These are phyloP conservation scores for Microbotryum saponariae DNA, from an alignment of 1,284 basidiomycete genomes.

Conservation along the genomic window DNA sequence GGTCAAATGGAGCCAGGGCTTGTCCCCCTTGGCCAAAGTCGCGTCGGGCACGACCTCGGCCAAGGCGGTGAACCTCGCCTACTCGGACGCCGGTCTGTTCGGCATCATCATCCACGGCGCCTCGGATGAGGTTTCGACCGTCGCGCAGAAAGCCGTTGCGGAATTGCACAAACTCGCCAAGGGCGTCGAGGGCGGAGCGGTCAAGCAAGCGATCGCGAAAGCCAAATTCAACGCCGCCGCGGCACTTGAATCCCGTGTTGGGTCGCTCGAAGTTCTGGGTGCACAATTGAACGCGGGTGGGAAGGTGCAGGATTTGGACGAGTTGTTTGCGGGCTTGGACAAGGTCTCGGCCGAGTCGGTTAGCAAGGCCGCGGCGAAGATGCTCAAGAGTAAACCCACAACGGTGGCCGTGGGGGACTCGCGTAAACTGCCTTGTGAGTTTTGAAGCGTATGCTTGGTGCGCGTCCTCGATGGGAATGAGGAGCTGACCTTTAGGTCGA, in stretches of 20 bases:
- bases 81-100: slow-evolving; percentile 81
- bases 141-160: slow-evolving; percentile 57
- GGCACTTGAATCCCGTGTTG: slow-evolving; percentile 53
- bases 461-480: background rate
- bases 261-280: slow-evolving; percentile 30
- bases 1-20: slow-evolving; percentile 74
- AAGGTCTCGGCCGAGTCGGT: slow-evolving; percentile 39
- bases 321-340: slow-evolving; percentile 36
- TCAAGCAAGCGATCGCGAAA: slow-evolving; percentile 73
- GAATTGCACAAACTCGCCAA: slow-evolving; percentile 56
- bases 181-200: slow-evolving; percentile 57
- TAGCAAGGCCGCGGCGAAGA: slow-evolving; percentile 40
- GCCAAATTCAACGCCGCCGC: slow-evolving; percentile 74
- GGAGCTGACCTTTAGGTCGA: too few species aligned
- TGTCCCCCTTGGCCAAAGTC: slow-evolving; percentile 56
- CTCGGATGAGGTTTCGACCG: slow-evolving; percentile 50
- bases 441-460: background rate
- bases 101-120: slow-evolving; percentile 64
- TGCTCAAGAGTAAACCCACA: slow-evolving; percentile 68
- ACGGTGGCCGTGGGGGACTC: slow-evolving; percentile 76
- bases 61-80: slow-evolving; percentile 67
- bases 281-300: slow-evolving; percentile 21
- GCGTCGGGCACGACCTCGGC: slow-evolving; percentile 48
- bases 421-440: slow-evolving; percentile 56
- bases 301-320: slow-evolving; percentile 33